Evolutionary conservation across 331 rosid species (phyloP).

Genomic region (Rosa hybrid): DNA sequence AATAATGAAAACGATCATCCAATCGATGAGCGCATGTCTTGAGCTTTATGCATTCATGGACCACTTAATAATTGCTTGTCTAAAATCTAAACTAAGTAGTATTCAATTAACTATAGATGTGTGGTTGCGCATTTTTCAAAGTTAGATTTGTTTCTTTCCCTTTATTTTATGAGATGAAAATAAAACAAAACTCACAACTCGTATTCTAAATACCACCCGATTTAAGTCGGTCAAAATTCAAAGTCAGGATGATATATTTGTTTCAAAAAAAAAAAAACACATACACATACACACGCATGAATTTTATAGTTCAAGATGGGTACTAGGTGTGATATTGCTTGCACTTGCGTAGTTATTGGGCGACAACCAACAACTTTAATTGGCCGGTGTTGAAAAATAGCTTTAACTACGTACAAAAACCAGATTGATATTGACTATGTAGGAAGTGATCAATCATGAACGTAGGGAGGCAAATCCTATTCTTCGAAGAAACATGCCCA

Average conservation of each 20-base stretch:
- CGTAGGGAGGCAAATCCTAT: not conserved
- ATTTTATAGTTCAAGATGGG: not conserved
- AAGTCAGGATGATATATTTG: not conserved
- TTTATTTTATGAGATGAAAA: not conserved
- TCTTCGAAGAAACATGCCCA: conserved; percentile 2
- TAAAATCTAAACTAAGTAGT: not conserved
- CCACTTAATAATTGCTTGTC: conserved; percentile 18
- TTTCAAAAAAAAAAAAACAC: no score
- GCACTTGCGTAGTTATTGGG: not conserved
- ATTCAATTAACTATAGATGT: not conserved
- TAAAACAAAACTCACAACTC: not conserved
- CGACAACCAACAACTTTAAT: not conserved
- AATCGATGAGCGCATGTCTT: conserved; percentile 19
- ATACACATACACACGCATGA: no score
- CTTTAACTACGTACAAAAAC: not conserved
- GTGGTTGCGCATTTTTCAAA: not conserved
- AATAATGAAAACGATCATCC: conserved; percentile 31
- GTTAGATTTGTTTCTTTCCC: not conserved
- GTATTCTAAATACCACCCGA: no score
- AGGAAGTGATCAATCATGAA: not conserved
- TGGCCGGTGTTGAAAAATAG: not conserved
- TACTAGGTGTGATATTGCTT: not conserved
- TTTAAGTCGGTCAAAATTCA: not conserved
- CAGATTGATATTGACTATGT: not conserved
- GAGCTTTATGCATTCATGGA: conserved; percentile 9